Evolutionary conservation across 805 yeast genomes (phyloP), one percentile per base, ranked within the genome.

Genomic region (Nakazawaea pomicola): DNA sequence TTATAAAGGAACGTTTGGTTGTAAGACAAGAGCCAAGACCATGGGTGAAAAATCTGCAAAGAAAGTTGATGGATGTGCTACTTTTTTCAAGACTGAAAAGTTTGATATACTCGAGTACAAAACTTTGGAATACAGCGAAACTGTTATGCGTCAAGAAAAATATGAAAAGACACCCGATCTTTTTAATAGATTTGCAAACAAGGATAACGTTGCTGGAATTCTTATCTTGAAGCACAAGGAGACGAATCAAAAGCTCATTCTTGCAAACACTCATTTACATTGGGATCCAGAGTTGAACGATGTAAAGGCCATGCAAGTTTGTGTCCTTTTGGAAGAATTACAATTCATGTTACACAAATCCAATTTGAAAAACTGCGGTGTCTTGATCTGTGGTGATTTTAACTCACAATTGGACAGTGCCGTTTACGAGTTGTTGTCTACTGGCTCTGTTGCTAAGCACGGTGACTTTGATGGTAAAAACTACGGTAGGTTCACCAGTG

Each of bases 241-340:
- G 41, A 76, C 90, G 5, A 88, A 90, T 14, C 84, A 82, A 57
- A 74, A 74, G 47, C 63, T 91, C 29, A 70, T 86, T 50, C 69
- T 88, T 28, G 89, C 85, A 3, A 91, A 89, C 54, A 91, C 98
- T 0, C 99, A 93, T 70, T 76, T 93, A 60, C 97, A 91, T 61
- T 93, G 99, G 98, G 97, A 93, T 67, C 99, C 99, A 4, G 87
- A 85, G 37, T 86, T 81, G 57, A 87, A 87, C 58, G 99, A 93
- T 64, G 99, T 93, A 43, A 93, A 93, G 61, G 79, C 97, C 2
- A 83, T 93, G 65, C 99, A 93, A 67, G 93, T 86, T 42, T 97
- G 96, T 32, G 83, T 93, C 21, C 67, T 93, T 48, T 65, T 93
- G 53, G 97, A 91, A 53, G 96, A 93, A 62, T 63, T 95, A 55